These are phyloP conservation scores for Populus davidiana DNA, from an alignment of 345 rosid species.

Conservation along the genomic window DNA sequence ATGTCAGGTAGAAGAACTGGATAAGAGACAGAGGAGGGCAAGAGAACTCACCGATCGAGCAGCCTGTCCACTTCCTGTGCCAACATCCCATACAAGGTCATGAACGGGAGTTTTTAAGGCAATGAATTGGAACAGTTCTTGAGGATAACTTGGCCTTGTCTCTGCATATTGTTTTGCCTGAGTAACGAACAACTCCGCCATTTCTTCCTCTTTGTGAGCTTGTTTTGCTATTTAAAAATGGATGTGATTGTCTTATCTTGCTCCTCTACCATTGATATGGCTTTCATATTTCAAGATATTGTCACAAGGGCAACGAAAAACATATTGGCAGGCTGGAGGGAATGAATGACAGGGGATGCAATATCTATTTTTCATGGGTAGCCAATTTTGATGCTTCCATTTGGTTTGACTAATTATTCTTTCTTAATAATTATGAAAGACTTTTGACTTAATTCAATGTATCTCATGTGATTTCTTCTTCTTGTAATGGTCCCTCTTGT, in stretches of 20 bases:
- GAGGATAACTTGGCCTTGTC: slow-evolving; percentile 65
- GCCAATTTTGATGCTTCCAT: background rate
- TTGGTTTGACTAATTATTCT: background rate
- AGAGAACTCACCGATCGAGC: slow-evolving; percentile 51
- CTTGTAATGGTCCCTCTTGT: no score
- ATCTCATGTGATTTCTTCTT: no score
- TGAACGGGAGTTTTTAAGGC: slow-evolving; percentile 63
- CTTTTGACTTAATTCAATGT: no score
- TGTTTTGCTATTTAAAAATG: background rate
- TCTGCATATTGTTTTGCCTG: slow-evolving; percentile 69
- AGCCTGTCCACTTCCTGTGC: slow-evolving; percentile 89
- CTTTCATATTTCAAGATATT: background rate
- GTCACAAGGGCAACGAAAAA: no score
- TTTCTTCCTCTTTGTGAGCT: slow-evolving; percentile 6
- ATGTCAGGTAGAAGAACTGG: no score
- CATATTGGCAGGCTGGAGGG: no score
- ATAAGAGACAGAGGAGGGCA: background rate
- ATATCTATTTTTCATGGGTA: background rate
- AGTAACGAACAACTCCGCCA: slow-evolving; percentile 72
- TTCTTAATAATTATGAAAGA: no score
- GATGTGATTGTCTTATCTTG: background rate
- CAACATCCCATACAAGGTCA: slow-evolving; percentile 85
- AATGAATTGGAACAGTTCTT: slow-evolving; percentile 58
- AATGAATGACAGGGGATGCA: no score
- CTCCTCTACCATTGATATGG: background rate